Percentiles rank a stretch among this genome's conserved stretches.
phyloP scores from a whole-genome alignment of 495 filamentous ascomycete genomes.

The Jackrogersella minutella region DNA sequence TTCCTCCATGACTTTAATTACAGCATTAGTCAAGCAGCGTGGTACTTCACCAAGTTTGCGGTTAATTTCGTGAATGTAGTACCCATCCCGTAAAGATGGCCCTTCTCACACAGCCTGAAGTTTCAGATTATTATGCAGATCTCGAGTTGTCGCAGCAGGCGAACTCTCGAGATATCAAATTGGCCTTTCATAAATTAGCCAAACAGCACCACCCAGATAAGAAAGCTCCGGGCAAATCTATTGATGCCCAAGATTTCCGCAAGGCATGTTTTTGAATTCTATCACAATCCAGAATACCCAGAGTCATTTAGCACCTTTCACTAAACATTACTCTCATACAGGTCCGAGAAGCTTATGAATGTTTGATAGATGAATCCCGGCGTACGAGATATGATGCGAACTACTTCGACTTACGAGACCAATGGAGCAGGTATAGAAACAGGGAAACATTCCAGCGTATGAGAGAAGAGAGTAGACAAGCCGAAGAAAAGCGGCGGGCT shows the following conservation, averaged over 20 bases:
- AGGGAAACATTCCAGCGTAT: neutral
- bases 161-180: slow-evolving; percentile 27
- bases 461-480: slow-evolving; percentile 5
- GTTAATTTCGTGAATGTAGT: too few relatives aligned
- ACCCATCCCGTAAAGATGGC: slow-evolving; percentile 6
- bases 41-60: too few relatives aligned
- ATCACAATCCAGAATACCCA: neutral
- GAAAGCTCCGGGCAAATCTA: slow-evolving; percentile 24
- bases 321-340: neutral
- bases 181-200: slow-evolving; percentile 24
- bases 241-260: slow-evolving; percentile 35
- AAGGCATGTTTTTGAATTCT: slow-evolving; percentile 20
- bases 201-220: slow-evolving; percentile 35
- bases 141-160: slow-evolving; percentile 25
- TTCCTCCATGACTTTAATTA: too few relatives aligned
- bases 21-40: too few relatives aligned
- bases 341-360: slow-evolving; percentile 33
- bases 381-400: slow-evolving; percentile 13
- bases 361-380: slow-evolving; percentile 2
- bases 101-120: neutral
- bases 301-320: neutral
- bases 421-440: slow-evolving; percentile 14
- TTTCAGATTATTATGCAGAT: slow-evolving; percentile 30
- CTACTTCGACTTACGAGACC: slow-evolving; percentile 20
- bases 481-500: slow-evolving; percentile 12